Base-by-base conservation (phyloP, 345 rosid species). In the Boechera stricta region DNA sequence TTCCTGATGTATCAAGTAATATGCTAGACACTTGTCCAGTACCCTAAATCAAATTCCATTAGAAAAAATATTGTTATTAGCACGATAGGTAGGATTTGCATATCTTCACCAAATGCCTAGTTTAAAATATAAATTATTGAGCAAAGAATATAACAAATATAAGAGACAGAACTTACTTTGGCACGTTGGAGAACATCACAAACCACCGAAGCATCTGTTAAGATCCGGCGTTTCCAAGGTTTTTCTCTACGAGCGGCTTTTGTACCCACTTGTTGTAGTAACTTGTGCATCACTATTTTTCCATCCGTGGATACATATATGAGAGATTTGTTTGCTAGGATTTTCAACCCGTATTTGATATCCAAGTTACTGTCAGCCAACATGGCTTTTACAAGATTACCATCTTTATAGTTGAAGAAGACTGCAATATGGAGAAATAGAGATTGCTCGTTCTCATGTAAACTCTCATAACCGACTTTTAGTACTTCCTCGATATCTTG, bases 371-470 rank as follows among this genome's bases (percentile, higher is more conserved):
- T 39, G 18, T 36, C 67, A 7, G 35, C 75, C 0, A 79, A 18
- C 29, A 81, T 65, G 15, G 28, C 4, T 16, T 2, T n/a, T 21
- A 81, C 71, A 13, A 0, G 1, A 15, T 73, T 32, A 10, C 2
- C 16, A 2, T 36, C 4, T 10, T 10, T 1, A 2, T 73, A 35
- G 13, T 53, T 78, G 10, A 81, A 79, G 67, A 83, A 80, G 33
- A 80, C 73, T 18, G 80, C 83, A 49, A 85, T 71, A 18, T 81
- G 77, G 21, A 81, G 72, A 77, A 85, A 85, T 3, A 83, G n/a
- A 0, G 2, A 2, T 75, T 79, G 63, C 9, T 64, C 73, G 13
- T 47, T 12, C 5, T 70, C 69, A 21, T 53, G 3, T 7, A 85
- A 48, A n/a, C 74, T 68, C 1, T 83, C 73, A 13, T 52, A 83